Conservation (phyloP, 2,329 filamentous ascomycete genomes). For the Lachnellula arida region DNA sequence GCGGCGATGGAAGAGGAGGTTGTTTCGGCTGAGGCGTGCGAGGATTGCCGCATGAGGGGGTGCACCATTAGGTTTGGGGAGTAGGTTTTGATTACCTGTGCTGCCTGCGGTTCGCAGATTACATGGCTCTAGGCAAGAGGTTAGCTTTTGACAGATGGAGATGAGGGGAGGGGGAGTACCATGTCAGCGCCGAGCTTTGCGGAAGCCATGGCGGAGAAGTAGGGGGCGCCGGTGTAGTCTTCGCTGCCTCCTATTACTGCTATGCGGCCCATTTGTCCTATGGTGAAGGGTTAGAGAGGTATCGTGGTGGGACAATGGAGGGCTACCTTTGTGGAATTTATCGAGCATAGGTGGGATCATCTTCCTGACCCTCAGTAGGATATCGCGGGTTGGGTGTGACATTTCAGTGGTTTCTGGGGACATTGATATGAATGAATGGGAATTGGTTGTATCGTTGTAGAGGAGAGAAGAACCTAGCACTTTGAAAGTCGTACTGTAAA, state of each 20-base stretch:
- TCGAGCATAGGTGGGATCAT: conserved; percentile 94
- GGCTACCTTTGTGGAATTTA: conserved; percentile 87
- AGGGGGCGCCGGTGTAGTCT: conserved; percentile 95
- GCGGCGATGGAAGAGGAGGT: conserved; percentile 57
- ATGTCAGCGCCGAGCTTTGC: conserved; percentile 86
- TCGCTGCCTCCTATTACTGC: conserved; percentile 92
- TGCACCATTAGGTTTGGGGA: conserved; percentile 99
- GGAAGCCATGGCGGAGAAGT: conserved; percentile 96
- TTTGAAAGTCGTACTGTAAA: too few species aligned
- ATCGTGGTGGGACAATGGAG: neutral
- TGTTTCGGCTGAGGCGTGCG: conserved; percentile 48
- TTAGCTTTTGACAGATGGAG: neutral
- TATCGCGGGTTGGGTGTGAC: conserved; percentile 66
- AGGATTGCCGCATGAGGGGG: conserved; percentile 80
- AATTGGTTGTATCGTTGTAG: neutral
- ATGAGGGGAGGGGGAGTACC: conserved; percentile 45
- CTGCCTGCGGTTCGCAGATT: conserved; percentile 88
- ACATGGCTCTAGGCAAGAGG: conserved; percentile 66
- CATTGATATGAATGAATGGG: conserved; percentile 18
- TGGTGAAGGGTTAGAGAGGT: neutral
- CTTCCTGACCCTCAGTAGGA: conserved; percentile 76
- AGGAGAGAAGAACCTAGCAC: neutral
- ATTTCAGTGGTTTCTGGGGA: conserved; percentile 41
- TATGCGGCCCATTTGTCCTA: conserved; percentile 86
- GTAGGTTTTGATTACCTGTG: conserved; percentile 90